Percentiles rank a stretch among this genome's conserved stretches.
Evolutionary conservation across 208 protist genomes (phyloP).

Genomic region (Trypanosoma lewisi): DNA sequence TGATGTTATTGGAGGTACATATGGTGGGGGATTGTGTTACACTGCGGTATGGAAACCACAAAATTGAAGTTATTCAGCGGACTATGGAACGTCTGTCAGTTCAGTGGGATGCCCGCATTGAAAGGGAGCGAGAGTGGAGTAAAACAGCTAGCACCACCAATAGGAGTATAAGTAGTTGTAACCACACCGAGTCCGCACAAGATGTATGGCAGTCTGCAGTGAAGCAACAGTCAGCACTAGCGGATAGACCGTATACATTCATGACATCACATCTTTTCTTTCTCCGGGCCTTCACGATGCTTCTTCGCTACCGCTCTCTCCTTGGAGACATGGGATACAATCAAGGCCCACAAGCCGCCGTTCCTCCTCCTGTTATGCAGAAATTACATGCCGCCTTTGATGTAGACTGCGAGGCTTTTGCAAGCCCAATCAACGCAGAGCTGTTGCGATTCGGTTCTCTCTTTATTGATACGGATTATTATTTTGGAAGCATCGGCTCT

Average conservation of each 20-base stretch:
- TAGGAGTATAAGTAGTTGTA: slow-evolving; percentile 1
- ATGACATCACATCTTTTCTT: slow-evolving; percentile 34
- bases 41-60: slow-evolving; percentile 1
- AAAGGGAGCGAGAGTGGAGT: neutral
- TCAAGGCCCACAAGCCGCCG: slow-evolving; percentile 62
- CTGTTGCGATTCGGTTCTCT: slow-evolving; percentile 70
- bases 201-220: slow-evolving; percentile 7
- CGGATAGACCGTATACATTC: neutral
- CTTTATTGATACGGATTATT: slow-evolving; percentile 81
- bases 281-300: slow-evolving; percentile 40
- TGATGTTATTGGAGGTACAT: neutral
- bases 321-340: slow-evolving; percentile 64
- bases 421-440: slow-evolving; percentile 82
- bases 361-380: slow-evolving; percentile 55
- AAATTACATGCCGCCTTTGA: slow-evolving; percentile 39
- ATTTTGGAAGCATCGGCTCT: slow-evolving; percentile 75
- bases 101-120: slow-evolving; percentile 10
- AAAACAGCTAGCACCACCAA: neutral
- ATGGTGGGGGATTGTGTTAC: slow-evolving; percentile 13
- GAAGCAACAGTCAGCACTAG: neutral
- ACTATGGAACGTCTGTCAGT: slow-evolving; percentile 6
- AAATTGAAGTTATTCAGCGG: slow-evolving; percentile 16
- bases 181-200: neutral
- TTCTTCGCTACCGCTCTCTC: slow-evolving; percentile 57
- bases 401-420: slow-evolving; percentile 82